Conservation (phyloP, 2,329 filamentous ascomycete genomes). For the Ophiostoma pallidulum region DNA sequence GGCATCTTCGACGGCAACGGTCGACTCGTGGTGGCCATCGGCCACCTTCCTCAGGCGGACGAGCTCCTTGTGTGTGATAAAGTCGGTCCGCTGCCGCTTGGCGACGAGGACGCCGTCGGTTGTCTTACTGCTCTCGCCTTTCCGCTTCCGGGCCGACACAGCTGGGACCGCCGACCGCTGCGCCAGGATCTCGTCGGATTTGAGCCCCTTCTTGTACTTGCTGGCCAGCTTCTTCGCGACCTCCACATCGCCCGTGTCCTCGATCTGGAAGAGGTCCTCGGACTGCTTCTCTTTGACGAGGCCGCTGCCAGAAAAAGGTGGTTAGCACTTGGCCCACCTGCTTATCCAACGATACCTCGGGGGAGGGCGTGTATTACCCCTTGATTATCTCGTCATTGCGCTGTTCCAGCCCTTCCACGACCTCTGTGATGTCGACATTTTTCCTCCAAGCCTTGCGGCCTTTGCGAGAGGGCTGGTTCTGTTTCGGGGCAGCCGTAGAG, state of each 20-base stretch:
- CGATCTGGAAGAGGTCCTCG: constrained; percentile 75
- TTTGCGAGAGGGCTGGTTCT: constrained; percentile 86
- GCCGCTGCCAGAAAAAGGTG: constrained; percentile 46
- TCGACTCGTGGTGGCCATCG: constrained; percentile 54
- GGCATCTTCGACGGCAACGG: constrained; percentile 48
- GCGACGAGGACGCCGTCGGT: constrained; percentile 62
- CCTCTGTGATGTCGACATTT: constrained; percentile 86
- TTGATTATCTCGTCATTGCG: constrained; percentile 83
- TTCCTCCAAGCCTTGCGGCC: constrained; percentile 99
- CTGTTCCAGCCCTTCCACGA: constrained; percentile 72
- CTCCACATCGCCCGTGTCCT: constrained; percentile 59
- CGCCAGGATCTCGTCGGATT: constrained; percentile 84
- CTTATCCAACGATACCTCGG: constrained; percentile 5
- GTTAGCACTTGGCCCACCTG: neutral
- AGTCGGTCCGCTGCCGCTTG: constrained; percentile 70
- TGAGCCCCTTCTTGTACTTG: constrained; percentile 60
- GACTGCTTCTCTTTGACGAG: constrained; percentile 75
- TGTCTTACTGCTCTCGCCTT: constrained; percentile 47
- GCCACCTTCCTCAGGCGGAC: constrained; percentile 69
- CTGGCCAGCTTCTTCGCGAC: constrained; percentile 55
- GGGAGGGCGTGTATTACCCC: constrained; percentile 52
- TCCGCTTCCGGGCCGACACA: constrained; percentile 68
- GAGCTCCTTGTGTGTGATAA: constrained; percentile 79
- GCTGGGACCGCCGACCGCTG: constrained; percentile 73
- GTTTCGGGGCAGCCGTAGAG: constrained; percentile 56